These are phyloP conservation scores for Salicornia ramosissima DNA, from an alignment of 148 eudicot genomes.

Conservation along the genomic window DNA sequence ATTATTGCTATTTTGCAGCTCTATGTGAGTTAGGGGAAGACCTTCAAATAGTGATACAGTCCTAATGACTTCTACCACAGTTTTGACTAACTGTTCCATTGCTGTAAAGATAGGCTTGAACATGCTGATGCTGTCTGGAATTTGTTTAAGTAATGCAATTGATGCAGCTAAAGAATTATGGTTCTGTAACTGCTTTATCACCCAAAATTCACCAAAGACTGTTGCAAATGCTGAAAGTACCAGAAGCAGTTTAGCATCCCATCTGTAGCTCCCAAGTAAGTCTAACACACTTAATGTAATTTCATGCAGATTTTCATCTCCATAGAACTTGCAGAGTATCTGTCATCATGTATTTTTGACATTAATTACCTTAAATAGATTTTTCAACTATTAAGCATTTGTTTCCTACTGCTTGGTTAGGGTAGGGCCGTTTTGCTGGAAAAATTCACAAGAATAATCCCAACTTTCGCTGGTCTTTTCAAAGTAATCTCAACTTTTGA, in stretches of 20 bases:
- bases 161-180: conserved; percentile 46
- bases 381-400: not conserved
- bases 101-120: conserved; percentile 38
- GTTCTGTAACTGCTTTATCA: conserved; percentile 36
- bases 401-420: too few species aligned
- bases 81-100: conserved; percentile 28
- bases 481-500: too few species aligned
- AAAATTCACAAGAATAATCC: too few species aligned
- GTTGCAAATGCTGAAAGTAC: conserved; percentile 49
- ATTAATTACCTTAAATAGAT: not conserved
- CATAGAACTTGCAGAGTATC: conserved; percentile 38
- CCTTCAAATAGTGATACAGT: conserved; percentile 37
- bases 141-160: conserved; percentile 41
- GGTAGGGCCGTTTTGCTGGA: too few species aligned
- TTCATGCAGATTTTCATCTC: conserved; percentile 31
- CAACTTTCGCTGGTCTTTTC: too few species aligned
- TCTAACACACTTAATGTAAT: conserved; percentile 40
- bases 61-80: conserved; percentile 39
- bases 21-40: conserved; percentile 33
- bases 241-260: conserved; percentile 66
- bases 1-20: conserved; percentile 31
- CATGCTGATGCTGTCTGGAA: conserved; percentile 23
- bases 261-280: conserved; percentile 42
- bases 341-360: conserved; percentile 25
- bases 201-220: conserved; percentile 53